Percentiles rank a stretch among this genome's conserved stretches.
These are phyloP conservation scores for Mrakia blollopis DNA, from an alignment of 768 basidiomycete genomes.

Conservation along the genomic window DNA sequence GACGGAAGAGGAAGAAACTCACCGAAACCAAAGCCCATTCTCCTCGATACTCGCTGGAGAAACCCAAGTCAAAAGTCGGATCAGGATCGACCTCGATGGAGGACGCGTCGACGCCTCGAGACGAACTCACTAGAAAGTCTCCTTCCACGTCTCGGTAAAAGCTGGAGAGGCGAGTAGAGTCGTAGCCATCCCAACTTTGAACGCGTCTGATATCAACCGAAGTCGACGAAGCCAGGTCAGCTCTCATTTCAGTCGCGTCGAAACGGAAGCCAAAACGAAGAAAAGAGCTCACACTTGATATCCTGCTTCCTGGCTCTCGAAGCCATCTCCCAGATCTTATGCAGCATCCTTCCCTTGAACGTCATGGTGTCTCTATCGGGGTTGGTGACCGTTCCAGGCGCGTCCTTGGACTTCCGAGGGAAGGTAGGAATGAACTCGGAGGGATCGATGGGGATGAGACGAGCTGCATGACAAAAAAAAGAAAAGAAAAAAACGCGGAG, in stretches of 20 bases:
- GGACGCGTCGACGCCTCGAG: background rate
- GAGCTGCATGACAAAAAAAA: constrained; percentile 34
- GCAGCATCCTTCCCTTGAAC: constrained; percentile 59
- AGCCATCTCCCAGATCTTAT: constrained; percentile 68
- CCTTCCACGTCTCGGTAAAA: constrained; percentile 72
- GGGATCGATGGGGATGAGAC: constrained; percentile 45
- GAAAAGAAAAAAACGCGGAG: too few species aligned
- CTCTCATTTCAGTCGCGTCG: constrained; percentile 46
- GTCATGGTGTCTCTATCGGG: constrained; percentile 61
- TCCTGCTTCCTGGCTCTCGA: constrained; percentile 64
- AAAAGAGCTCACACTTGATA: constrained; percentile 56
- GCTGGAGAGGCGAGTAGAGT: constrained; percentile 81
- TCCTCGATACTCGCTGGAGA: constrained; percentile 59
- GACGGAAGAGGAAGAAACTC: constrained; percentile 36
- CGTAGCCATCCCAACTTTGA: constrained; percentile 51
- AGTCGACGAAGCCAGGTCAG: background rate
- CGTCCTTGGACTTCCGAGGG: constrained; percentile 74
- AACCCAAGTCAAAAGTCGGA: background rate
- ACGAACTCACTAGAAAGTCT: constrained; percentile 53
- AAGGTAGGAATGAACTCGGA: constrained; percentile 56
- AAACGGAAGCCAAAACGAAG: constrained; percentile 65
- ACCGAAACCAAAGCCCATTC: constrained; percentile 97
- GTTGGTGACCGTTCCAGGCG: constrained; percentile 78
- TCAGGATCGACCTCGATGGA: background rate
- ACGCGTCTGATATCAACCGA: background rate